Base-by-base conservation (phyloP, 2,329 filamentous ascomycete species). In the Thelonectria blattea region DNA sequence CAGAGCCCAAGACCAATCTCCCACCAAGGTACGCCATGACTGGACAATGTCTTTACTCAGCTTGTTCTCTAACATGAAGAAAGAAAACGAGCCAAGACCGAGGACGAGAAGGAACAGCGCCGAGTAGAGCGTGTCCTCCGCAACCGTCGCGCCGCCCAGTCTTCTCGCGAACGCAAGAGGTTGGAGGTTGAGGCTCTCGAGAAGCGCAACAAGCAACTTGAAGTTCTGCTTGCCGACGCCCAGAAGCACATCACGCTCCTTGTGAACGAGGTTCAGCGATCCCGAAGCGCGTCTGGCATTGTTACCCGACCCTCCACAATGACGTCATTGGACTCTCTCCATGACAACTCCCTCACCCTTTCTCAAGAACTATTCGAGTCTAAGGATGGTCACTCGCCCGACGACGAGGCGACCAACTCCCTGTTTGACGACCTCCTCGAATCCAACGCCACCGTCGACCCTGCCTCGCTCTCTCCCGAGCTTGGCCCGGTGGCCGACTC, bases 71-170 rank as follows among this genome's bases (percentile, higher is more conserved):
- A 72, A 75, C 67, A 72, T 5, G 52, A 9, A 52, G 61, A 8
- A 64, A 92, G 91, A 68, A 99, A 99, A 87, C 92, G 95, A 64
- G 95, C 95, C 70, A 99, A 98, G 85, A 99, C 95, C 3, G 94
- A 96, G 72, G 95, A 97, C 73, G 95, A 99, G 79, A 99, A 99
- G 81, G 95, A 98, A 79, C 95, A 99, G 78, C 91, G 95, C 46
- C 91, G 95, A 63, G 96, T 98, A 56, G 95, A 99, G 82, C 92
- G 95, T 64, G 95, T 99, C 66, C 92, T 98, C 70, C 90, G 95
- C 46, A 99, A 99, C 75, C 92, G 95, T 67, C 91, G 93, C 61
- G 95, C 95, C 47, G 95, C 95, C 42, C 95, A 98, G 83, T 97
- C 96, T 60, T 99, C 95, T 4, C 86, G 95, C 52, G 95, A 99